Conservation (phyloP, 176 grass and related monocot genomes). For the Avena sativa region DNA sequence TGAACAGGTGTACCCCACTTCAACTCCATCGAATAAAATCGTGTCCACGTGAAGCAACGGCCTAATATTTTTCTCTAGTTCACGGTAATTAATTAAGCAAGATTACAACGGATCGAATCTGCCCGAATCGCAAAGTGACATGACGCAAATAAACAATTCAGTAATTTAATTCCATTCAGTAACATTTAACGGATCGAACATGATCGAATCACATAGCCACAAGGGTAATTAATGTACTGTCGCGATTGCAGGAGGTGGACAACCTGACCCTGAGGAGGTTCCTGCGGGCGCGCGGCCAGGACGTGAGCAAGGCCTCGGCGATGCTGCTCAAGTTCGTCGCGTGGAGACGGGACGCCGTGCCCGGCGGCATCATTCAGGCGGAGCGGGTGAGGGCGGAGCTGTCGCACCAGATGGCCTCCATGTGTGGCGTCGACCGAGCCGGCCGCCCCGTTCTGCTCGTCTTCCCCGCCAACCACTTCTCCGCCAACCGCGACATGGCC, state of each 20-base stretch:
- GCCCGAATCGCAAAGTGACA: neutral
- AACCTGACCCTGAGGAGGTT: constrained; percentile 80
- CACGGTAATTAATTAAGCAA: neutral
- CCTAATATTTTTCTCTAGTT: neutral
- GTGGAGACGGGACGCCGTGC: constrained; percentile 65
- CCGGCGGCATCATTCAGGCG: constrained; percentile 58
- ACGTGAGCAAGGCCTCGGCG: constrained; percentile 61
- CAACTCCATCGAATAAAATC: neutral
- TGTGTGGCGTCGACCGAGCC: constrained; percentile 63
- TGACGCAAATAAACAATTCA: too few relatives aligned
- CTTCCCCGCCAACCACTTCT: constrained; percentile 63
- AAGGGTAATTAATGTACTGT: neutral
- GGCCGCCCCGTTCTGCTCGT: constrained; percentile 60
- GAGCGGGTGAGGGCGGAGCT: constrained; percentile 53
- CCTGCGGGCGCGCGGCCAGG: constrained; percentile 69
- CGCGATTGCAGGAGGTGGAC: constrained; percentile 60
- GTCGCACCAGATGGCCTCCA: constrained; percentile 48
- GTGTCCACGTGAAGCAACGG: neutral
- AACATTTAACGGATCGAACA: neutral
- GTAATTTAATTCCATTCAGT: neutral
- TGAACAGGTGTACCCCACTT: neutral
- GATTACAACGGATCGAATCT: neutral
- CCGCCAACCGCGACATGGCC: constrained; percentile 64
- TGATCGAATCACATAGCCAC: neutral
- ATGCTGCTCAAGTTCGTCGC: constrained; percentile 71